A percentile compares a stretch with the other conserved stretches of the same genome.
These are phyloP conservation scores for Delonix regia DNA, from an alignment of 306 rosid genomes.

Conservation along the genomic window DNA sequence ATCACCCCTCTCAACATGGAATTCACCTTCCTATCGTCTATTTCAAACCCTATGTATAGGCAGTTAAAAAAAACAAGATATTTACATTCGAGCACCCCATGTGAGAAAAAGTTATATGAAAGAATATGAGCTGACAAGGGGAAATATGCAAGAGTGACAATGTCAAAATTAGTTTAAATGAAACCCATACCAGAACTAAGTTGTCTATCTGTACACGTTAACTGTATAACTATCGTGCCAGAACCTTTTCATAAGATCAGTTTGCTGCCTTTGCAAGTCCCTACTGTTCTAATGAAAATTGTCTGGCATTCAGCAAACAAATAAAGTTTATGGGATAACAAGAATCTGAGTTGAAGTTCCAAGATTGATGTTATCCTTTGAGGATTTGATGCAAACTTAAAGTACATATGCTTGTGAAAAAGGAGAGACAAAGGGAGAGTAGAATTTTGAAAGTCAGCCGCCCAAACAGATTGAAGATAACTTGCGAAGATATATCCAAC, in stretches of 20 bases:
- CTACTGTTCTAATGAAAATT: not conserved
- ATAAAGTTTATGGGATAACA: not conserved
- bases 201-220: not conserved
- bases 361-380: slow-evolving; percentile 16
- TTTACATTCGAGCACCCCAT: not conserved
- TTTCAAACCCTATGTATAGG: not conserved
- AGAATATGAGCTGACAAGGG: not conserved
- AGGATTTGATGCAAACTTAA: slow-evolving; percentile 23
- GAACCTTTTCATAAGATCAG: slow-evolving; percentile 28
- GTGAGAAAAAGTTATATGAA: slow-evolving; percentile 19
- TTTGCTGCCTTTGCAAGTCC: not conserved
- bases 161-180: not conserved
- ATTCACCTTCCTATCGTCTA: not conserved
- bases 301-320: not conserved
- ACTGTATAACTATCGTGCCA: slow-evolving; percentile 3
- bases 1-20: not conserved
- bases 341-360: not conserved
- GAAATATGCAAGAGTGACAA: not conserved
- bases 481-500: not conserved
- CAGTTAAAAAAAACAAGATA: slow-evolving; percentile 19
- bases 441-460: not conserved
- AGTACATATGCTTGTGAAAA: not conserved
- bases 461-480: not conserved
- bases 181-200: slow-evolving; percentile 17
- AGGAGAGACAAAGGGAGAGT: not conserved